These are phyloP conservation scores for Globisporangium alternatum DNA, from an alignment of 352 stramenopile species.

Conservation along the genomic window DNA sequence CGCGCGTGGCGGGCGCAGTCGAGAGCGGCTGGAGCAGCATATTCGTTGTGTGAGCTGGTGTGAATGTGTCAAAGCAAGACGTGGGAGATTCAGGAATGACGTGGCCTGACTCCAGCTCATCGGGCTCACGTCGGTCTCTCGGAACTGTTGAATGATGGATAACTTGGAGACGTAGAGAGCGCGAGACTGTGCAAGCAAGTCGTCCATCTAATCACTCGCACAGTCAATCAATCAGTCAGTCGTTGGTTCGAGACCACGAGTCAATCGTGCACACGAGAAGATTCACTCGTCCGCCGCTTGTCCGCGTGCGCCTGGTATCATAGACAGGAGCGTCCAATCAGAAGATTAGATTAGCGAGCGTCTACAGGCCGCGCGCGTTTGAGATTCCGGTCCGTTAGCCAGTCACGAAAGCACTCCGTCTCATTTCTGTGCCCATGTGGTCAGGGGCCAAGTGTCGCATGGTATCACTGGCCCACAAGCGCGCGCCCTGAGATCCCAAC, in stretches of 20 bases:
- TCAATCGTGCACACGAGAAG: not conserved
- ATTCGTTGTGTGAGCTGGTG: not conserved
- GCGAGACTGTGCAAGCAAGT: not conserved
- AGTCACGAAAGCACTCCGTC: not conserved
- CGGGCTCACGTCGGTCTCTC: not conserved
- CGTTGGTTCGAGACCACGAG: not conserved
- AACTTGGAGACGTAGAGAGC: not conserved
- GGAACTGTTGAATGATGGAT: not conserved
- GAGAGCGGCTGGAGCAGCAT: constrained; percentile 10
- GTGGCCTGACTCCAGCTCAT: not conserved
- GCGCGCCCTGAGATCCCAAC: too few species aligned
- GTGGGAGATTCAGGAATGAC: constrained; percentile 1
- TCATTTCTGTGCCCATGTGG: constrained; percentile 1
- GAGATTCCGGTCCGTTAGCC: not conserved
- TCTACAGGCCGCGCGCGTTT: not conserved
- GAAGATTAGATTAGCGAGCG: constrained; percentile 7
- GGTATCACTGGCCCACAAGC: not conserved
- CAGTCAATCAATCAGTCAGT: not conserved
- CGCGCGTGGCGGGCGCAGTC: not conserved
- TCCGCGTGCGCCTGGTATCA: not conserved
- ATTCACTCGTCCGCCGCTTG: not conserved
- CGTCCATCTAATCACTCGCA: not conserved
- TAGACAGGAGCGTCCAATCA: not conserved
- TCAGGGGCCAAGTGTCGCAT: not conserved
- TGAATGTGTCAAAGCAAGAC: not conserved